A percentile compares a stretch with the other conserved stretches of the same genome.
Evolutionary conservation across 495 filamentous ascomycete species (phyloP).

Genomic region (Neurospora intermedia): DNA sequence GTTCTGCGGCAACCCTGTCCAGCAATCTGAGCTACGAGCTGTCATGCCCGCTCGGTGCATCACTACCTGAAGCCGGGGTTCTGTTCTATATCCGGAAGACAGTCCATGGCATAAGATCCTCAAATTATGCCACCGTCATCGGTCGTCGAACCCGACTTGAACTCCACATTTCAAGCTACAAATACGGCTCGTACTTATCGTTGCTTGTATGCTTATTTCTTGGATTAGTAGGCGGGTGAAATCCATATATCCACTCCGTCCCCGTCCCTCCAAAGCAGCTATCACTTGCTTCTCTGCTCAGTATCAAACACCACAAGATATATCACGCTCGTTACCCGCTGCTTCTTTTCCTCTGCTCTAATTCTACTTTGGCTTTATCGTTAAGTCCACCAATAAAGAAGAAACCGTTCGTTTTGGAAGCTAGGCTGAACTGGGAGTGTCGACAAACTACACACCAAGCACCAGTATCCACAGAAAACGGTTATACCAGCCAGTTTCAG

Average conservation of each 20-base stretch:
- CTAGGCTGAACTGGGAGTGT: background rate
- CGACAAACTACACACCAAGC: background rate
- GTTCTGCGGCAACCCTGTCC: conserved; percentile 23
- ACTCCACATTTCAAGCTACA: conserved; percentile 37
- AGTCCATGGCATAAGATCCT: conserved; percentile 46
- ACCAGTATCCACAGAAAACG: conserved; percentile 1
- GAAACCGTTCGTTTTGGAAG: background rate
- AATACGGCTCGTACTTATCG: conserved; percentile 39
- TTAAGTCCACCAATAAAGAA: background rate
- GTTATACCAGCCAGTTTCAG: conserved; percentile 9
- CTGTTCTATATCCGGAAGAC: conserved; percentile 40
- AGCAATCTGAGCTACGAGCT: conserved; percentile 26
- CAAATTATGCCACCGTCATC: conserved; percentile 46
- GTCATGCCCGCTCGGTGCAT: conserved; percentile 38
- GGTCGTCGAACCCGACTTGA: conserved; percentile 33
- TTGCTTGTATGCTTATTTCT: conserved; percentile 35
- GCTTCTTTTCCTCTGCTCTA: background rate
- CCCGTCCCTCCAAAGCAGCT: conserved; percentile 8
- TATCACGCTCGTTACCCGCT: conserved; percentile 34
- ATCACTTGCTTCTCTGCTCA: conserved; percentile 16
- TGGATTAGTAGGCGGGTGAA: conserved; percentile 25
- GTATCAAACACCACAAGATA: conserved; percentile 41
- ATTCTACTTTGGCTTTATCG: background rate
- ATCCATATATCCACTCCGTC: conserved; percentile 32
- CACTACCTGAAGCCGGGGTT: conserved; percentile 36